These are phyloP conservation scores for Rhexocercosporidium sp. DNA, from an alignment of 2,329 filamentous ascomycete genomes.

Conservation along the genomic window DNA sequence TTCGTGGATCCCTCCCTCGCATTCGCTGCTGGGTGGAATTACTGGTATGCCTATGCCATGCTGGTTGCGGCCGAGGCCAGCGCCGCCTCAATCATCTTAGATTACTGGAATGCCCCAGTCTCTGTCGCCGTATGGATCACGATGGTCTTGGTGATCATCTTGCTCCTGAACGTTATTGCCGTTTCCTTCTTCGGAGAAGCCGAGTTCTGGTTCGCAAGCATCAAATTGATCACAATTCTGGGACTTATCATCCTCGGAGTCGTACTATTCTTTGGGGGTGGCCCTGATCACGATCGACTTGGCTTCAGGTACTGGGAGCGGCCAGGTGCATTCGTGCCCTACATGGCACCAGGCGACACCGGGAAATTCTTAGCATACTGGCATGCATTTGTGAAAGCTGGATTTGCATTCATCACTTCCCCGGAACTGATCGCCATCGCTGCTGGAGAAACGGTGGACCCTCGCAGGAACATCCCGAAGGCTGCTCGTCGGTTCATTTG, in stretches of 20 bases:
- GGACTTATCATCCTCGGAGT: slow-evolving; percentile 55
- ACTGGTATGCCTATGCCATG: slow-evolving; percentile 58
- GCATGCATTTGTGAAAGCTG: slow-evolving; percentile 24
- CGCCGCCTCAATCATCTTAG: slow-evolving; percentile 61
- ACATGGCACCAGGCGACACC: slow-evolving; percentile 15
- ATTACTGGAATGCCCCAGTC: slow-evolving; percentile 62
- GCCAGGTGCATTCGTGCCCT: slow-evolving; percentile 20
- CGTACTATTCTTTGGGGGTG: slow-evolving; percentile 23
- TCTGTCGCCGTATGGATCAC: slow-evolving; percentile 43
- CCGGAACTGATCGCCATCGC: slow-evolving; percentile 61
- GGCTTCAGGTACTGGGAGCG: slow-evolving; percentile 22
- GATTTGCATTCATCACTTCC: slow-evolving; percentile 23
- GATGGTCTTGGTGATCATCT: slow-evolving; percentile 18
- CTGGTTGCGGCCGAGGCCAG: slow-evolving; percentile 62
- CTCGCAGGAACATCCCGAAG: slow-evolving; percentile 69
- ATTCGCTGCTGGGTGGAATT: slow-evolving; percentile 33
- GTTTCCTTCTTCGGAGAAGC: slow-evolving; percentile 24
- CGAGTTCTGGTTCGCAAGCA: slow-evolving; percentile 21
- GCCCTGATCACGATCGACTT: slow-evolving; percentile 19
- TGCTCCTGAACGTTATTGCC: slow-evolving; percentile 21
- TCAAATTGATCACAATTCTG: slow-evolving; percentile 56
- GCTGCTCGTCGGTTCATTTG: slow-evolving; percentile 64
- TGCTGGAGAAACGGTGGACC: slow-evolving; percentile 68
- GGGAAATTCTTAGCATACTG: slow-evolving; percentile 22
- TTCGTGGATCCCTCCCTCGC: slow-evolving; percentile 52